Percentiles rank a stretch among this genome's conserved stretches.
Evolutionary conservation across 2,329 filamentous ascomycete genomes (phyloP).

Genomic region (Aspergillus sp.): DNA sequence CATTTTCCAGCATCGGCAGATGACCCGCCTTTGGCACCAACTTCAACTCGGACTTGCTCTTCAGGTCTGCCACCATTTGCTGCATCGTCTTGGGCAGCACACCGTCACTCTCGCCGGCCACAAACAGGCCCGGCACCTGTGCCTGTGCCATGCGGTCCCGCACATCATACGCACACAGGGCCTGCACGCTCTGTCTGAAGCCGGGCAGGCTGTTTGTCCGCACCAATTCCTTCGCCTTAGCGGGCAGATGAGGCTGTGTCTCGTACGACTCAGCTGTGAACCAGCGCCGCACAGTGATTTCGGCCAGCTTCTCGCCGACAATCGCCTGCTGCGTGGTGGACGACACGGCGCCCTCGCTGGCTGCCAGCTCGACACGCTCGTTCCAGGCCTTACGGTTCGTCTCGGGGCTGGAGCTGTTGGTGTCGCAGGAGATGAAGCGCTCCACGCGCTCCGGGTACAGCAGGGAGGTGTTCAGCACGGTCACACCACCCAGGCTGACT

Average conservation of each 20-base stretch:
- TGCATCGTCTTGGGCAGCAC: conserved; percentile 64
- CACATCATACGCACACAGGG: conserved; percentile 55
- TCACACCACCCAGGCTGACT: conserved; percentile 80
- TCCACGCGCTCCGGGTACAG: conserved; percentile 60
- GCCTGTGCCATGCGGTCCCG: conserved; percentile 43
- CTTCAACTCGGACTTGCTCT: conserved; percentile 24
- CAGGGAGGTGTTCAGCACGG: conserved; percentile 71
- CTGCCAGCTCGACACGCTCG: conserved; percentile 70
- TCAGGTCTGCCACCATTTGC: conserved; percentile 52
- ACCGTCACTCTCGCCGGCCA: conserved; percentile 39
- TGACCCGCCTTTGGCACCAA: too few relatives aligned
- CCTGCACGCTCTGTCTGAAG: conserved; percentile 78
- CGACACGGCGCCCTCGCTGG: conserved; percentile 50
- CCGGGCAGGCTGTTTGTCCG: conserved; percentile 67
- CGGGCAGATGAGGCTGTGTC: conserved; percentile 51
- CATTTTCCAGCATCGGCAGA: too few relatives aligned
- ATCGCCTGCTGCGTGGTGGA: conserved; percentile 52
- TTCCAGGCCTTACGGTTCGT: conserved; percentile 79
- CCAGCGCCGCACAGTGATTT: conserved; percentile 73
- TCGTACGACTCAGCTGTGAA: conserved; percentile 65
- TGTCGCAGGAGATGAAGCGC: conserved; percentile 74
- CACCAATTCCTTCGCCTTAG: conserved; percentile 68
- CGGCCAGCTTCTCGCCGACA: conserved; percentile 65
- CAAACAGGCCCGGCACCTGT: conserved; percentile 47
- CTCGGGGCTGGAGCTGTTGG: conserved; percentile 69